Conservation (phyloP, 2,329 filamentous ascomycete genomes). For the Alternaria ventricosa region DNA sequence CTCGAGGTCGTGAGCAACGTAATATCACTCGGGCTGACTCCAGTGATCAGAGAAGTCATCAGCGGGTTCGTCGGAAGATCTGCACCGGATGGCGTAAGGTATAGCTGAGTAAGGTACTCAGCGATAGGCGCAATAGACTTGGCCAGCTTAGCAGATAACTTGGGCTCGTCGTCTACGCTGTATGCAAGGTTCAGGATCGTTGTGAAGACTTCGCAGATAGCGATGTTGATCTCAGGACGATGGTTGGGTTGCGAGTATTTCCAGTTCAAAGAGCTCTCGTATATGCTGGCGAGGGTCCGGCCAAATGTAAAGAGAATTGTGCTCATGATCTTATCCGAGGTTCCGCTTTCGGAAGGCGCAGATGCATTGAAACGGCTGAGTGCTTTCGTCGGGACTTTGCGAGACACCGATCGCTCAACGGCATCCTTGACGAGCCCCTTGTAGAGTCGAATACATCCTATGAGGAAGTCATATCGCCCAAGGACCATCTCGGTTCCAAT, state of each 20-base stretch:
- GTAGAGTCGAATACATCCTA: slow-evolving; percentile 76
- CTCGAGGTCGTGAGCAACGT: slow-evolving; percentile 54
- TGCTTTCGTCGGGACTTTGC: slow-evolving; percentile 64
- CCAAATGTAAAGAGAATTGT: slow-evolving; percentile 75
- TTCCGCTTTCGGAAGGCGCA: slow-evolving; percentile 67
- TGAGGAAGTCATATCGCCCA: slow-evolving; percentile 78
- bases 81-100: slow-evolving; percentile 72
- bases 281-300: slow-evolving; percentile 78
- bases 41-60: slow-evolving; percentile 70
- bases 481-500: slow-evolving; percentile 81
- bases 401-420: slow-evolving; percentile 70
- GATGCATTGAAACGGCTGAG: slow-evolving; percentile 56
- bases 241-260: slow-evolving; percentile 74
- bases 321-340: slow-evolving; percentile 78
- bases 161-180: slow-evolving; percentile 70
- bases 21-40: slow-evolving; percentile 40
- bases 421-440: slow-evolving; percentile 77
- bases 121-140: slow-evolving; percentile 74
- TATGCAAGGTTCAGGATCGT: slow-evolving; percentile 75
- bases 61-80: slow-evolving; percentile 80
- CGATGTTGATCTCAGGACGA: slow-evolving; percentile 70
- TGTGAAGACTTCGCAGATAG: slow-evolving; percentile 73
- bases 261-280: slow-evolving; percentile 88
- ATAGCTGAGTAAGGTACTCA: slow-evolving; percentile 76
- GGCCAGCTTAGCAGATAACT: slow-evolving; percentile 60